Conservation (phyloP, 495 filamentous ascomycete species). For the Penicillium salamii region DNA sequence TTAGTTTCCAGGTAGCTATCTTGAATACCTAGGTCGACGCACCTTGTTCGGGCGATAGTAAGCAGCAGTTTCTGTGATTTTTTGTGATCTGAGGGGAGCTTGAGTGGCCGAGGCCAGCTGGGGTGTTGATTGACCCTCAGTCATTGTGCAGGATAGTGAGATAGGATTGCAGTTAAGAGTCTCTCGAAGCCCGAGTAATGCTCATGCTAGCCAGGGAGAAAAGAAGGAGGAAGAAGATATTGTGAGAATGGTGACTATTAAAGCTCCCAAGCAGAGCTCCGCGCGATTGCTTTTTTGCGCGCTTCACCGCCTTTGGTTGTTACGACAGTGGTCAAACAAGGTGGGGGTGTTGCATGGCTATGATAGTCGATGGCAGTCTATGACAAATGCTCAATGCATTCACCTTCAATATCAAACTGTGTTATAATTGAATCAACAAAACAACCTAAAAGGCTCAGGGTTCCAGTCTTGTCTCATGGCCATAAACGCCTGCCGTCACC, state of each 20-base stretch:
- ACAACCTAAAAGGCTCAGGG: no score
- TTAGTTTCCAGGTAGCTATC: constrained; percentile 9
- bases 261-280: constrained; percentile 13
- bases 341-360: no score
- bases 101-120: constrained; percentile 21
- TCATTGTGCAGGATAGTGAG: constrained; percentile 23
- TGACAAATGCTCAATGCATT: no score
- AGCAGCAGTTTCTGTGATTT: constrained; percentile 47
- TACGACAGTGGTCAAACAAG: no score
- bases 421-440: no score
- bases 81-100: constrained; percentile 34
- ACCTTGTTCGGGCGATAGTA: constrained; percentile 49
- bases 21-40: constrained; percentile 1
- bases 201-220: neutral
- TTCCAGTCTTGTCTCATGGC: no score
- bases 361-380: no score
- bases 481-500: neutral
- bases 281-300: constrained; percentile 22
- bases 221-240: neutral
- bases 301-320: constrained; percentile 16
- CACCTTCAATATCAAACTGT: no score
- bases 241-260: neutral
- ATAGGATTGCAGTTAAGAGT: neutral
- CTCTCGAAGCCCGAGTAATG: no score
- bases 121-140: constrained; percentile 26